Evolutionary conservation across 2,329 filamentous ascomycete species (phyloP).

Genomic region (Penicillium sp.): DNA sequence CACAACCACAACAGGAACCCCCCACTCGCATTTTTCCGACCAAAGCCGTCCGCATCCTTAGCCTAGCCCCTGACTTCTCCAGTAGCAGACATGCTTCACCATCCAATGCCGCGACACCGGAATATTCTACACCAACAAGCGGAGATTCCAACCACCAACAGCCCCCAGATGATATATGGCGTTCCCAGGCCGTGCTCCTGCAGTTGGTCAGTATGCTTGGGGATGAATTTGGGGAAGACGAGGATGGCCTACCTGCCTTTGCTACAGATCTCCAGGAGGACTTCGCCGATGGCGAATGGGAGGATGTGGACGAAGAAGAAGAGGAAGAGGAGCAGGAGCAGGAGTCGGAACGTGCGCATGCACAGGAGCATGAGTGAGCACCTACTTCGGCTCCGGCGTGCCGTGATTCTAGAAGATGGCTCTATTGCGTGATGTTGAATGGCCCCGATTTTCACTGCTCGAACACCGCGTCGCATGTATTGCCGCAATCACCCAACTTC

Average conservation of each 20-base stretch:
- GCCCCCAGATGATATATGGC: slow-evolving; percentile 18
- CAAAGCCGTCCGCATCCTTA: slow-evolving; percentile 43
- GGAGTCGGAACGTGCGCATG: background rate
- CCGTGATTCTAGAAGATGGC: too few species aligned
- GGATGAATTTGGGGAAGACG: slow-evolving; percentile 21
- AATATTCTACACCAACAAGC: slow-evolving; percentile 3
- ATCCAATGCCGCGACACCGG: slow-evolving; percentile 1
- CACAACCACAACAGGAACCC: slow-evolving; percentile 19
- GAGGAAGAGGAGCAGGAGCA: slow-evolving; percentile 4
- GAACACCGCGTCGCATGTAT: too few species aligned
- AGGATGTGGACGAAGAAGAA: slow-evolving; percentile 12
- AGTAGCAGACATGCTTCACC: slow-evolving; percentile 2
- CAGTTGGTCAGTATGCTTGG: slow-evolving; percentile 29
- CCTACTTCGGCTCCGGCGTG: too few species aligned
- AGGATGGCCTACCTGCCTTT: slow-evolving; percentile 7
- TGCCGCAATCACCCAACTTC: too few species aligned
- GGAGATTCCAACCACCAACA: slow-evolving; percentile 5
- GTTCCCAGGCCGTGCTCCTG: slow-evolving; percentile 23
- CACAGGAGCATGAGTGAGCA: background rate
- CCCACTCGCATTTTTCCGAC: slow-evolving; percentile 38
- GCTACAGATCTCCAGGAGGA: slow-evolving; percentile 6
- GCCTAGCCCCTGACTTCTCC: slow-evolving; percentile 33
- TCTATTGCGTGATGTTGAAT: too few species aligned
- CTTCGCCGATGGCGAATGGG: slow-evolving; percentile 15
- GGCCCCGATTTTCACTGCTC: too few species aligned